phyloP scores from a whole-genome alignment of 2,329 filamentous ascomycete species.

The Stenocarpella maydis region DNA sequence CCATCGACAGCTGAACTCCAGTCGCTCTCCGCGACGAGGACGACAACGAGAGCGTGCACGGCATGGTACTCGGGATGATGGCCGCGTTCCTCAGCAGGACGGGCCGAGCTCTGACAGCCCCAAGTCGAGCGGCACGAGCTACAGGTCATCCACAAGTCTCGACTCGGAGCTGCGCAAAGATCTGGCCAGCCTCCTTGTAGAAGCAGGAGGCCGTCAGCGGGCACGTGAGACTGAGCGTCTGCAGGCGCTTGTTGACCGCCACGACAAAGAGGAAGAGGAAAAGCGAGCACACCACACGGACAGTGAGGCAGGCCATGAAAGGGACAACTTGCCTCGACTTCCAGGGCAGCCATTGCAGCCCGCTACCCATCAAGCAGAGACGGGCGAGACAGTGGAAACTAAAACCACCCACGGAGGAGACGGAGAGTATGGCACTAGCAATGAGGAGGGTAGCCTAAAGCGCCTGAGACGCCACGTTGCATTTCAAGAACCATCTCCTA shows the following conservation, averaged over 20 bases:
- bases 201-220: not conserved
- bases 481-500: conserved; percentile 3
- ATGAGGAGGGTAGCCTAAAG: not conserved
- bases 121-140: conserved; percentile 12
- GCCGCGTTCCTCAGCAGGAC: not conserved
- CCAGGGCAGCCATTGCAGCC: not conserved
- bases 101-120: not conserved
- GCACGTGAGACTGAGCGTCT: conserved; percentile 8
- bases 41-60: not conserved
- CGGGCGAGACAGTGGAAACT: not conserved
- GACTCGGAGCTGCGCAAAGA: conserved; percentile 22
- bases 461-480: conserved; percentile 1
- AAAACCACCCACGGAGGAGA: not conserved
- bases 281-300: not conserved
- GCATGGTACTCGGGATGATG: not conserved
- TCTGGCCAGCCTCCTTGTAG: conserved; percentile 3
- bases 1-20: not conserved
- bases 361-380: not conserved
- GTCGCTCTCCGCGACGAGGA: not conserved
- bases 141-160: conserved; percentile 15
- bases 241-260: conserved; percentile 15
- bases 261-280: conserved; percentile 3
- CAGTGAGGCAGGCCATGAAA: not conserved
- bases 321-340: not conserved
- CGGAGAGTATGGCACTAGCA: not conserved